These are phyloP conservation scores for Xylaria longipes DNA, from an alignment of 495 filamentous ascomycete species.

Conservation along the genomic window DNA sequence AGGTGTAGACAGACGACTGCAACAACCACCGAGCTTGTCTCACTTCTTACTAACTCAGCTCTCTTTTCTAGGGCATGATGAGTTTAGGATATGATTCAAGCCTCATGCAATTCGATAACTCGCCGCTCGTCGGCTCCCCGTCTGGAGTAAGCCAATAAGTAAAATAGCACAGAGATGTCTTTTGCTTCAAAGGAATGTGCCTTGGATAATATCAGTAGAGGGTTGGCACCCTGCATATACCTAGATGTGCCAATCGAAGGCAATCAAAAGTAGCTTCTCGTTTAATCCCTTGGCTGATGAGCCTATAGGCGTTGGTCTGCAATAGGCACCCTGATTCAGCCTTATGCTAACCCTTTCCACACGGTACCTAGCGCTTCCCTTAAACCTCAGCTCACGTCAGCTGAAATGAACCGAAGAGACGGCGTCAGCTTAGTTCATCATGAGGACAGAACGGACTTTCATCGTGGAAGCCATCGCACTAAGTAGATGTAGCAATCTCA, in stretches of 20 bases:
- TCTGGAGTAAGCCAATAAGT: background rate
- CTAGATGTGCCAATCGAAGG: background rate
- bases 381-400: background rate
- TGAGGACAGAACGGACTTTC: background rate
- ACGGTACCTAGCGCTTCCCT: background rate
- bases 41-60: background rate
- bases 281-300: background rate
- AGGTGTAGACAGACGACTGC: background rate
- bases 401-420: background rate
- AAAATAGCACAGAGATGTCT: background rate
- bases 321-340: constrained; percentile 1
- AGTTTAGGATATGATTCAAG: background rate
- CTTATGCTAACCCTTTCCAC: background rate
- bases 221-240: background rate
- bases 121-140: background rate
- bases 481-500: background rate
- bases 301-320: background rate
- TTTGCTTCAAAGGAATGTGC: background rate
- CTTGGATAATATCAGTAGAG: background rate
- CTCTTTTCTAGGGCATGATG: background rate
- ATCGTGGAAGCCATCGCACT: background rate
- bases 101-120: background rate
- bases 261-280: background rate
- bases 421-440: background rate
- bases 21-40: background rate